Evolutionary conservation across 331 rosid genomes (phyloP).

Genomic region (Prunus yedoensis): DNA sequence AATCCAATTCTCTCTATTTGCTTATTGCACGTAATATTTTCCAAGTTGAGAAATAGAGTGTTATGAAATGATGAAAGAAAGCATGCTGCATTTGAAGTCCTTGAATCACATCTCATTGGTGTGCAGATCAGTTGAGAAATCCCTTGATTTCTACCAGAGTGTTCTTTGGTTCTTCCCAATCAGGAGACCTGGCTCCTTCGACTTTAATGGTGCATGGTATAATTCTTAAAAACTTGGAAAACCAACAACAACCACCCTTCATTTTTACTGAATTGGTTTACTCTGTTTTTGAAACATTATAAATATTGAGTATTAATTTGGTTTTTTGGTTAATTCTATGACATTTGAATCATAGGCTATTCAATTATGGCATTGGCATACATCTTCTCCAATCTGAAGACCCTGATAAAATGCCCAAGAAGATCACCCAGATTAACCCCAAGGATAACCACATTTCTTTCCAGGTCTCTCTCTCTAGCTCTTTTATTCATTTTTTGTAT

Average conservation of each 20-base stretch:
- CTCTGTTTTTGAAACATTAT: background rate
- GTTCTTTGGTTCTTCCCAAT: slow-evolving; percentile 66
- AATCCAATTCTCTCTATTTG: background rate
- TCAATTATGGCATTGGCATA: slow-evolving; percentile 82
- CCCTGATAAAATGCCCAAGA: slow-evolving; percentile 44
- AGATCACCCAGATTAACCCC: slow-evolving; percentile 66
- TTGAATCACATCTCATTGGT: slow-evolving; percentile 63
- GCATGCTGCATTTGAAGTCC: slow-evolving; percentile 56
- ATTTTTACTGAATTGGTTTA: background rate
- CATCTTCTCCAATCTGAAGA: slow-evolving; percentile 72
- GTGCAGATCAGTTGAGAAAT: slow-evolving; percentile 58
- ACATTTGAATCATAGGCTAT: slow-evolving; percentile 48
- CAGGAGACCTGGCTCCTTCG: slow-evolving; percentile 40
- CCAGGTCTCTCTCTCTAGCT: slow-evolving; percentile 34
- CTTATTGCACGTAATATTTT: background rate
- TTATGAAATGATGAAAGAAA: background rate
- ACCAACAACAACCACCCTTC: background rate
- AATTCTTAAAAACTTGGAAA: too few relatives aligned
- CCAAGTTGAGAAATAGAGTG: too few relatives aligned
- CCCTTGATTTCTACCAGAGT: slow-evolving; percentile 53
- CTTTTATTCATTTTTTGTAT: background rate
- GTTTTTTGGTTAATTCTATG: background rate
- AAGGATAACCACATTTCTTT: slow-evolving; percentile 86
- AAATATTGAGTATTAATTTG: background rate
- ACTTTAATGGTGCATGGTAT: slow-evolving; percentile 49